These are phyloP conservation scores for Sarocladium oryzae DNA, from an alignment of 2,329 filamentous ascomycete species.

Conservation along the genomic window DNA sequence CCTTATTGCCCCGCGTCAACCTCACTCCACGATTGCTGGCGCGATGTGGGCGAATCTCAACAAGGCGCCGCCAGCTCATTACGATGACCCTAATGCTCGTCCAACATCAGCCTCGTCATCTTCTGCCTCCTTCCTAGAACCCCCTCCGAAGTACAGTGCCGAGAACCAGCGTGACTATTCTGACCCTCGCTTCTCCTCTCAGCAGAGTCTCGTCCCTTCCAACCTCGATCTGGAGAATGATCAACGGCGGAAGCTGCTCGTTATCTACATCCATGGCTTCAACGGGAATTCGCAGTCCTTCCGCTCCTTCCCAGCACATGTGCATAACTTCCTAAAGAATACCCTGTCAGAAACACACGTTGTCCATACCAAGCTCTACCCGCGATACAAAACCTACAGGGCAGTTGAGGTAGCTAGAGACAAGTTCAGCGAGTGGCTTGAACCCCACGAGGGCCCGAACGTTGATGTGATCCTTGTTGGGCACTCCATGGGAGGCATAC, in stretches of 20 bases:
- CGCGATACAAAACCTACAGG: constrained; percentile 69
- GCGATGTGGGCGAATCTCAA: constrained; percentile 6
- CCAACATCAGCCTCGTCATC: background rate
- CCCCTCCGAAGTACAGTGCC: background rate
- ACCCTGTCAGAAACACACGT: constrained; percentile 66
- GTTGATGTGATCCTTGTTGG: constrained; percentile 80
- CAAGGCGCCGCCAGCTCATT: constrained; percentile 4
- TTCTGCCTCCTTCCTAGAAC: background rate
- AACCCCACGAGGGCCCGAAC: constrained; percentile 64
- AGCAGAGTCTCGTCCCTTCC: constrained; percentile 6
- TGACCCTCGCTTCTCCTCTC: constrained; percentile 1
- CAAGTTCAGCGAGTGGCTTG: constrained; percentile 77
- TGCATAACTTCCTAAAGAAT: constrained; percentile 66
- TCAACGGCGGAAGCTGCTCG: constrained; percentile 53
- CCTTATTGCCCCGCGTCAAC: background rate
- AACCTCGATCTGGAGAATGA: constrained; percentile 8
- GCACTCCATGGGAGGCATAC: constrained; percentile 83
- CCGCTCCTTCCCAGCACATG: constrained; percentile 77
- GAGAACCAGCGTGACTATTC: background rate
- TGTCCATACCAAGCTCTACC: constrained; percentile 82
- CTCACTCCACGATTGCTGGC: background rate
- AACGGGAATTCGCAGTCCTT: constrained; percentile 86
- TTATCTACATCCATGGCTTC: constrained; percentile 87
- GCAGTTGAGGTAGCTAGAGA: constrained; percentile 68
- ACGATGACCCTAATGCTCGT: background rate